Evolutionary conservation across 306 rosid species (phyloP), one percentile per base, ranked within the genome.

Genomic region (Acacia crassicarpa): DNA sequence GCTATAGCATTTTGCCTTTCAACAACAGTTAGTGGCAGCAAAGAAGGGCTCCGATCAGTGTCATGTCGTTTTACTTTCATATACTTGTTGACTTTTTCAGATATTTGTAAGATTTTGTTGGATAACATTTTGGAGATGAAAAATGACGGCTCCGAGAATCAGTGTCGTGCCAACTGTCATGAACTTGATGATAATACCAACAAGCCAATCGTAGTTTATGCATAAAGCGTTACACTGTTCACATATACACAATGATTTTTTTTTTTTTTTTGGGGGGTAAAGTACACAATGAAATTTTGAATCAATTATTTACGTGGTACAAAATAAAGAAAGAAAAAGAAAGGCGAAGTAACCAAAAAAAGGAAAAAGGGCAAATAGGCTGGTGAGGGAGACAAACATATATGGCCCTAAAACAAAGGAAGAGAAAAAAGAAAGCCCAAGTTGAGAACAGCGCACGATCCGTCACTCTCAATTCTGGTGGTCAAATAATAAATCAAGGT

Each of bases 61-160:
- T 66, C 40, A 23, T 53, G 69, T 81, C 75, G 53, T 66, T 66
- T 66, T 40, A 12, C 59, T 70, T 19, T 19, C 70, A n/a, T 12
- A 12, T 66, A 27, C 16, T 13, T 81, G 56, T 74, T 74, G 76
- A 75, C 76, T 40, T 81, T 12, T 65, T 33, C 13, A 20, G 67
- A 74, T 54, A 53, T 33, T 38, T 54, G 67, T 3, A 27, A 75
- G 80, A 81, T 81, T 66, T 27, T 59, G 67, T 74, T 81, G 30
- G 49, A 66, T 67, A 61, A 11, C 67, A 23, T 23, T 61, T n/a
- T 23, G 15, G 25, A 61, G 35, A 23, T 23, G 17, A 61, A 22
- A 8, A 20, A 56, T 2, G 25, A 19, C 11, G 61, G 62, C 62
- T 38, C 6, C 41, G 41, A 32, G 35, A 4, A 6, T 38, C 41